Percentiles rank a stretch among this genome's conserved stretches.
Conservation (phyloP, 78 protist genomes). For the Guillardia theta region DNA sequence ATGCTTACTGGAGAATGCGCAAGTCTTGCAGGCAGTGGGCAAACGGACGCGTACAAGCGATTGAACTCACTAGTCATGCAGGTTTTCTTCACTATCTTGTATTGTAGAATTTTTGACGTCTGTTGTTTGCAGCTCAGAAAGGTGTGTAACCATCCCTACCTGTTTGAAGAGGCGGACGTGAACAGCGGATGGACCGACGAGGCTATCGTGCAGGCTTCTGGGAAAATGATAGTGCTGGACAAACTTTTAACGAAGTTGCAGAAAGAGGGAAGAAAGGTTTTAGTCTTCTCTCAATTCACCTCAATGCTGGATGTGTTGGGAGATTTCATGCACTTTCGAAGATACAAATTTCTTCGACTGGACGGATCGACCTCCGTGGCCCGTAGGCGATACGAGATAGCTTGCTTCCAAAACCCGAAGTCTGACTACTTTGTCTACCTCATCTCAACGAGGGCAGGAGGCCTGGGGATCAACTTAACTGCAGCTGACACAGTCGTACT, state of each 20-base stretch:
- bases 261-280: constrained; percentile 41
- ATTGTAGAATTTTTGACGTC: too few relatives aligned
- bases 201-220: not conserved
- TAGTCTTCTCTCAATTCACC: constrained; percentile 39
- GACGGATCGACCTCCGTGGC: constrained; percentile 61
- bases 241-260: constrained; percentile 14
- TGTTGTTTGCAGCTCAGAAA: not conserved
- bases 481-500: constrained; percentile 53
- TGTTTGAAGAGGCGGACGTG: not conserved
- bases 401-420: constrained; percentile 21
- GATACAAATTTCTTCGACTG: constrained; percentile 57
- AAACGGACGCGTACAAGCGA: constrained; percentile 23
- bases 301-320: constrained; percentile 33
- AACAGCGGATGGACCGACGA: constrained; percentile 3
- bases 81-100: too few relatives aligned
- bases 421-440: constrained; percentile 42
- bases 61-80: constrained; percentile 41
- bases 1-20: not conserved
- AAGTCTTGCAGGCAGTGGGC: not conserved
- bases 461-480: constrained; percentile 65
- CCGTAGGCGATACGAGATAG: constrained; percentile 48
- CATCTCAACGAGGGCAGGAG: constrained; percentile 72
- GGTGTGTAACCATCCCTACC: constrained; percentile 46
- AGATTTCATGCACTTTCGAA: not conserved
- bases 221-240: constrained; percentile 40